phyloP scores from a whole-genome alignment of 345 rosid genomes.

The Erodium maritimum region DNA sequence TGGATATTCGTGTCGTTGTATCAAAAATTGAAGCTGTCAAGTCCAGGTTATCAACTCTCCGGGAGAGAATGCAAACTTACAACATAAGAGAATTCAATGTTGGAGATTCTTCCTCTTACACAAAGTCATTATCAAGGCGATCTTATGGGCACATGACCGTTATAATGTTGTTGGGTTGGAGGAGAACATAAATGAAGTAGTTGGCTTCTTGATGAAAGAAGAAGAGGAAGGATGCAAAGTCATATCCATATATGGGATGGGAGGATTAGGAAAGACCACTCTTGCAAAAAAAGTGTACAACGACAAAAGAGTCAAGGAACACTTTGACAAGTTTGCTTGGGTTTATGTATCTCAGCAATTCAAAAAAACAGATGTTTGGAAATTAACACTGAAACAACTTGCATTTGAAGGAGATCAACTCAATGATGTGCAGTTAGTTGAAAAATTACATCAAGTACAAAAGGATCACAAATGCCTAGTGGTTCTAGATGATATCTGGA shows the following conservation, averaged over 20 bases:
- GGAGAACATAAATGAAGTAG: conserved; percentile 3
- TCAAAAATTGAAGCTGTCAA: conserved; percentile 17
- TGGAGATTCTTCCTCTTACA: not conserved
- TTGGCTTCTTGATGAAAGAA: conserved; percentile 7
- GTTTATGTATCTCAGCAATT: conserved; percentile 27
- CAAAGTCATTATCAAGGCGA: not conserved
- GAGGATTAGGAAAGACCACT: conserved; percentile 40
- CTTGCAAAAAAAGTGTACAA: conserved; percentile 26
- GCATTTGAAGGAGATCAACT: conserved; percentile 19
- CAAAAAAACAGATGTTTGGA: conserved; percentile 16
- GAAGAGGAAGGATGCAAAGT: conserved; percentile 7
- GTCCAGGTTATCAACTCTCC: conserved; percentile 10
- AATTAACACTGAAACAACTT: conserved; percentile 17
- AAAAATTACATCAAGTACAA: conserved; percentile 8
- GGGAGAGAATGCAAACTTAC: conserved; percentile 19
- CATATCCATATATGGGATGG: conserved; percentile 35
- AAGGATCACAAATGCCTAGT: conserved; percentile 19
- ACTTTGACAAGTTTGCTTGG: conserved; percentile 24
- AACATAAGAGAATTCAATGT: conserved; percentile 8
- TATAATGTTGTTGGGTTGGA: no score
- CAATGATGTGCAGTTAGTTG: conserved; percentile 22
- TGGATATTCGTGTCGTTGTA: conserved; percentile 13
- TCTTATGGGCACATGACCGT: not conserved
- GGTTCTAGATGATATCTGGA: conserved; percentile 35
- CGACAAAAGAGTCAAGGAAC: conserved; percentile 10